Base-by-base conservation (phyloP, 352 stramenopile genomes). In the Pythium phragmitis region DNA sequence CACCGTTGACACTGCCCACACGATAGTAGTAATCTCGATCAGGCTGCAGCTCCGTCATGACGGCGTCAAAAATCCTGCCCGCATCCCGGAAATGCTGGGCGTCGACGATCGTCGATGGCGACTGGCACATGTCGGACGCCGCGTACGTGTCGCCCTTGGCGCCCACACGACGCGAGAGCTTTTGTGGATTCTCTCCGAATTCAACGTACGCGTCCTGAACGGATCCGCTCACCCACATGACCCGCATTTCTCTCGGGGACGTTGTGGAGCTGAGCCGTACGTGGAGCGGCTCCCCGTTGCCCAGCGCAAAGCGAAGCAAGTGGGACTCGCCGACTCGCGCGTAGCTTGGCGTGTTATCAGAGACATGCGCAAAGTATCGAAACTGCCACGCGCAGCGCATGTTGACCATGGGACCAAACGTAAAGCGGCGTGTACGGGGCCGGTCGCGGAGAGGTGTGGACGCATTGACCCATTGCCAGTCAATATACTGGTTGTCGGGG, bases 321-420 rank as follows among this genome's bases (percentile, higher is more conserved):
- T 47, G 33, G 3, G 61, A 68, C 12, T 41, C 48, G 2, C 51
- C 68, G 17, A 68, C 17, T 39, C 57, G 65, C 11, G 33, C 39
- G 46, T 65, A 59, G 36, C 21, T 59, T 42, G 37, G 37, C 37
- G 37, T 42, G 37, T 42, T 42, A 4, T 39, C 52, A 2, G 52
- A 4, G 11, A 59, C 36, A 7, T 21, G 17, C 19, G 52, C 52
- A 45, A 74, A 77, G 49, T 67, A 67, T 2, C 62, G 70, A 41
- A 77, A 77, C 42, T 77, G 70, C 59, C 69, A 77, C 58, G 66
- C 53, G 56, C 67, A 77, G 26, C 70, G 67, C 70, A 77, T 77
- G 59, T 77, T 77, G 43, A 66, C 48, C 37, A 74, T 51, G 36
- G 62, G 58, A 3, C 65, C 59, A 33, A 73, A 63, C 28, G 36